Evolutionary conservation across 805 yeast species (phyloP).

Genomic region (Starmerella floricola): DNA sequence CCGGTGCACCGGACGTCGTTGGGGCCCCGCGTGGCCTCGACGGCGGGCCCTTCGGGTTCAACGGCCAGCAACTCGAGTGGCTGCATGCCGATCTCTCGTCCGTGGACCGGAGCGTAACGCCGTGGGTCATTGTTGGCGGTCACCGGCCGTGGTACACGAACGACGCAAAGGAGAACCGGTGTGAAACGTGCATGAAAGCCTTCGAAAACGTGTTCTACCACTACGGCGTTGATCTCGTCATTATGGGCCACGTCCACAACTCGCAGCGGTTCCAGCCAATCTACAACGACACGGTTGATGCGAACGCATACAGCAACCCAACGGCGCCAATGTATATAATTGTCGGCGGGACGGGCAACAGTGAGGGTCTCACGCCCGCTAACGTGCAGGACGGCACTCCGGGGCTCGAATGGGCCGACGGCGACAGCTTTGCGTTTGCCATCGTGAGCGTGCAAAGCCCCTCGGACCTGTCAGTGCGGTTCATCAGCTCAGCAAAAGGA

Average conservation of each 20-base stretch:
- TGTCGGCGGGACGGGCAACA: conserved; percentile 7
- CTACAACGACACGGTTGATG: conserved; percentile 4
- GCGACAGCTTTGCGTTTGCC: conserved; percentile 2
- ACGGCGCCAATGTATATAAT: conserved; percentile 3
- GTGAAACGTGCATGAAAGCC: conserved; percentile 2
- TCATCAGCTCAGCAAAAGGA: conserved; percentile 6
- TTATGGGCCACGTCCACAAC: conserved; percentile 7
- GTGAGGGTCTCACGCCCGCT: not conserved
- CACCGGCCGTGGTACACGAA: conserved; percentile 11
- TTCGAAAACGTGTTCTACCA: conserved; percentile 6
- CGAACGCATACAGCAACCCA: conserved; percentile 2
- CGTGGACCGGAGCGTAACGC: conserved; percentile 8
- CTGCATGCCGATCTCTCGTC: conserved; percentile 7
- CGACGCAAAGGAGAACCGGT: not conserved
- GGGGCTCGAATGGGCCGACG: conserved; percentile 4
- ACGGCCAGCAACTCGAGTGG: conserved; percentile 6
- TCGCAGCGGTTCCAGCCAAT: conserved; percentile 7
- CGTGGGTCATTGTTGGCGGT: conserved; percentile 7
- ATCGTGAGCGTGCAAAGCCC: conserved; percentile 1
- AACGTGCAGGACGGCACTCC: not conserved
- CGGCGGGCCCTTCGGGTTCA: conserved; percentile 6
- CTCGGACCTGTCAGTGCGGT: not conserved
- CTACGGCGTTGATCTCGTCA: conserved; percentile 3
- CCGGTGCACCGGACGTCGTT: conserved; percentile 5
- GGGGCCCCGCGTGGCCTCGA: not conserved